Evolutionary conservation across 768 basidiomycete genomes (phyloP).

Genomic region (Neoboletus subvelutipes): DNA sequence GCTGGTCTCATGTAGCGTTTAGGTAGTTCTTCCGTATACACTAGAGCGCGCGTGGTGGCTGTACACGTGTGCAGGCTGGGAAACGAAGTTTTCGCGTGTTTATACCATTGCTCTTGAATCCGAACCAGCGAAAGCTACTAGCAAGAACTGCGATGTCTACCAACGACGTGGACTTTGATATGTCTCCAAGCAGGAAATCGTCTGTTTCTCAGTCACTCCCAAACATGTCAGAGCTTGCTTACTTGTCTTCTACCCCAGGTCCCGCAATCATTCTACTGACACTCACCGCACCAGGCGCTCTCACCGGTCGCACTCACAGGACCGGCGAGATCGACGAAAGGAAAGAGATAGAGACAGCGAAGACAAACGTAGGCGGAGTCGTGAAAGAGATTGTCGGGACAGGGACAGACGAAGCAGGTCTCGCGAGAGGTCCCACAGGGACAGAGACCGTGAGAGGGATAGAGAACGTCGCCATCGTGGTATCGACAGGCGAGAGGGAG

Average conservation of each 20-base stretch:
- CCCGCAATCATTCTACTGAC: constrained; percentile 74
- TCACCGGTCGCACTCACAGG: constrained; percentile 69
- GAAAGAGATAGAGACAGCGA: constrained; percentile 55
- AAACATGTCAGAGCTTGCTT: background rate
- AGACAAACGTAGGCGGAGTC: constrained; percentile 61
- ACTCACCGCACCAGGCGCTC: constrained; percentile 72
- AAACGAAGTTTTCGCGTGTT: constrained; percentile 39
- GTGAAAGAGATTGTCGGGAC: constrained; percentile 51
- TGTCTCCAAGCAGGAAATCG: constrained; percentile 60
- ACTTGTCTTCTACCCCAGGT: constrained; percentile 37
- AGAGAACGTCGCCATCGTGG: constrained; percentile 47
- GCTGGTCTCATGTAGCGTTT: constrained; percentile 37
- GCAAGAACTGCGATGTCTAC: constrained; percentile 40
- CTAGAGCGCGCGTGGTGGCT: constrained; percentile 16
- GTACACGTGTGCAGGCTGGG: constrained; percentile 17
- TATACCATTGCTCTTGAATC: constrained; percentile 15
- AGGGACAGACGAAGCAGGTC: constrained; percentile 48
- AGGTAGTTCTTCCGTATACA: background rate
- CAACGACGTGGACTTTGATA: constrained; percentile 63
- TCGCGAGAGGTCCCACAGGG: constrained; percentile 48
- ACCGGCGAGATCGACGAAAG: constrained; percentile 45
- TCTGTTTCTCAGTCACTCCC: constrained; percentile 36
- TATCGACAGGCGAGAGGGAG: constrained; percentile 46
- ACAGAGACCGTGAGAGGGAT: constrained; percentile 34
- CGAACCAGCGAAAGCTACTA: constrained; percentile 10